phyloP scores from a whole-genome alignment of 2,329 filamentous ascomycete genomes.

The Cordyceps tenuipes region DNA sequence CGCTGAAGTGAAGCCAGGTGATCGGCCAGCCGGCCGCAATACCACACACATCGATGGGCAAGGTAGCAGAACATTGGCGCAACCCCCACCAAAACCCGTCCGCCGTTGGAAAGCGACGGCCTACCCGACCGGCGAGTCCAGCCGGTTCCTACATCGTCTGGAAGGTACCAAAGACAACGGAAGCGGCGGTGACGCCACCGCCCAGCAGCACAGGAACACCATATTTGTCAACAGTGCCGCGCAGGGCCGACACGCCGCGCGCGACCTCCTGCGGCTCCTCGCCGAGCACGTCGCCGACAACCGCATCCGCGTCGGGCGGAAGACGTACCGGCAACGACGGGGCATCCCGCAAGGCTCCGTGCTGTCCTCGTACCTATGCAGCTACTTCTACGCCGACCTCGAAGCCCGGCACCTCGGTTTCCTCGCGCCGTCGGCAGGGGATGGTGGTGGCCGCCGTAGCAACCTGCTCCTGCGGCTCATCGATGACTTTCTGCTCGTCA shows the following conservation, averaged over 20 bases:
- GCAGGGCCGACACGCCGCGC: conserved; percentile 47
- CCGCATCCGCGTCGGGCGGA: conserved; percentile 80
- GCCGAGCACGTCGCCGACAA: conserved; percentile 76
- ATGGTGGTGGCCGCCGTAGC: not conserved
- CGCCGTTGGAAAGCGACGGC: conserved; percentile 48
- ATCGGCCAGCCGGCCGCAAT: conserved; percentile 17
- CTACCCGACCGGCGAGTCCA: conserved; percentile 30
- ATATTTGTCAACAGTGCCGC: conserved; percentile 68
- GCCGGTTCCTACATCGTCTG: conserved; percentile 38
- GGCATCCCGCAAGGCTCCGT: conserved; percentile 94
- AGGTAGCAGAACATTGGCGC: not conserved
- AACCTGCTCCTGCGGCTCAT: conserved; percentile 73
- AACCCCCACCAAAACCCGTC: conserved; percentile 28
- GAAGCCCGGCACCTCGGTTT: conserved; percentile 65
- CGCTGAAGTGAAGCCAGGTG: conserved; percentile 55
- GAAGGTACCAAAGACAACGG: conserved; percentile 21
- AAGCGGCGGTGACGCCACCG: conserved; percentile 16
- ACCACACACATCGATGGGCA: conserved; percentile 11
- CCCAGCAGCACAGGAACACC: conserved; percentile 49
- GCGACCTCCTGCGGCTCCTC: conserved; percentile 60
- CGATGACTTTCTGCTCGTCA: conserved; percentile 90
- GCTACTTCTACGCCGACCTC: conserved; percentile 89
- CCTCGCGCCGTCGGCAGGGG: conserved; percentile 26
- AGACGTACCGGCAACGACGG: conserved; percentile 74
- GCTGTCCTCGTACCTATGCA: conserved; percentile 79